Percentiles rank a stretch among this genome's conserved stretches.
These are phyloP conservation scores for Cystofilobasidium ferigula DNA, from an alignment of 768 basidiomycete species.

Conservation along the genomic window DNA sequence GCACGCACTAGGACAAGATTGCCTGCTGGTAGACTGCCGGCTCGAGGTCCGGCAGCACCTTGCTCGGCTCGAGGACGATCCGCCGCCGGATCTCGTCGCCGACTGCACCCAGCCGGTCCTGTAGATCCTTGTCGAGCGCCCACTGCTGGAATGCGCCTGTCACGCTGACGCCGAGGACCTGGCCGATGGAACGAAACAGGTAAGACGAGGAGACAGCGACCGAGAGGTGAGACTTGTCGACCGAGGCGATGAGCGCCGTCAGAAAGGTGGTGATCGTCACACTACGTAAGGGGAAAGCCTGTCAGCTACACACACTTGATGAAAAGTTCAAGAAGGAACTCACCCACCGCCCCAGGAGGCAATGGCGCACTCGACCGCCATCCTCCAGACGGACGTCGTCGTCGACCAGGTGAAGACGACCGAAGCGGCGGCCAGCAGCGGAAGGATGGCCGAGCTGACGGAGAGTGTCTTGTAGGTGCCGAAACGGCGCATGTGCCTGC, in stretches of 20 bases:
- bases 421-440: constrained; percentile 29
- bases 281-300: not conserved
- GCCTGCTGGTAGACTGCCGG: not conserved
- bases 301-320: not conserved
- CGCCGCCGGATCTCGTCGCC: not conserved
- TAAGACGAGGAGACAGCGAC: constrained; percentile 36
- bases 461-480: constrained; percentile 34
- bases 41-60: not conserved
- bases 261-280: not conserved
- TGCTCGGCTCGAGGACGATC: not conserved
- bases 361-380: constrained; percentile 32
- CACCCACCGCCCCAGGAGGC: constrained; percentile 24
- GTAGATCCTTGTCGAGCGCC: constrained; percentile 19
- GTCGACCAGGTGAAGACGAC: constrained; percentile 29
- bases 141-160: constrained; percentile 34
- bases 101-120: not conserved
- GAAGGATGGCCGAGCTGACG: constrained; percentile 27
- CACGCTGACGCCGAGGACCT: constrained; percentile 34
- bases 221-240: constrained; percentile 29
- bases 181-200: constrained; percentile 34
- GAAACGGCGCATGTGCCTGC: constrained; percentile 19
- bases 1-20: not conserved
- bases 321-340: not conserved
- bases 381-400: constrained; percentile 25
- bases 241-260: constrained; percentile 21